Percentiles rank a stretch among this genome's conserved stretches.
These are phyloP conservation scores for Acanthamoeba rhysodes DNA, from an alignment of 208 protist species.

Conservation along the genomic window DNA sequence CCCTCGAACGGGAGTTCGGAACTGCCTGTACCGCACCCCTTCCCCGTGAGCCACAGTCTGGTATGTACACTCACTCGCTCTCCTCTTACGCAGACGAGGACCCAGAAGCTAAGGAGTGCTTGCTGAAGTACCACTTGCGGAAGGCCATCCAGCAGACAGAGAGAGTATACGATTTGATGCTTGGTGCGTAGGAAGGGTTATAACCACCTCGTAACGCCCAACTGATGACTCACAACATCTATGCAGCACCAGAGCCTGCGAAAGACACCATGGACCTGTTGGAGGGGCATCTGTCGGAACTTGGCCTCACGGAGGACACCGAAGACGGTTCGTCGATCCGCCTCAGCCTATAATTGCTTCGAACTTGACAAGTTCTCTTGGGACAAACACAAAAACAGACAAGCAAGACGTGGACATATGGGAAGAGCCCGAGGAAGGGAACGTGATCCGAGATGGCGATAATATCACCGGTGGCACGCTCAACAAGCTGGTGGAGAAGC, in stretches of 20 bases:
- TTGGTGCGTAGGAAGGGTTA: not conserved
- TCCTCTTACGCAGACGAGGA: not conserved
- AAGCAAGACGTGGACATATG: slow-evolving; percentile 69
- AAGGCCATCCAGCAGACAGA: not conserved
- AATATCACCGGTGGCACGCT: slow-evolving; percentile 56
- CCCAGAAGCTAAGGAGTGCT: not conserved
- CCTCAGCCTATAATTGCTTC: not conserved
- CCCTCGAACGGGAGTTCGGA: slow-evolving; percentile 12
- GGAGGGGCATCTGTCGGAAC: not conserved
- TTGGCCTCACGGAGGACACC: slow-evolving; percentile 15
- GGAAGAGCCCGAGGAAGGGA: slow-evolving; percentile 59
- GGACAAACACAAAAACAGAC: not conserved
- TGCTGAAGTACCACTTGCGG: not conserved
- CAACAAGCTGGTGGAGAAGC: slow-evolving; percentile 72
- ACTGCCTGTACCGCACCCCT: not conserved
- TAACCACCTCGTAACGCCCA: too few relatives aligned
- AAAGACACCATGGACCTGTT: not conserved
- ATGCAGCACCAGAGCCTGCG: not conserved
- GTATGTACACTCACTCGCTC: too few relatives aligned
- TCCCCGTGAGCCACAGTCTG: too few relatives aligned
- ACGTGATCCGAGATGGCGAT: slow-evolving; percentile 10
- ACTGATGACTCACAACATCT: not conserved
- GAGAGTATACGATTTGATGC: not conserved
- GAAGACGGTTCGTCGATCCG: not conserved
- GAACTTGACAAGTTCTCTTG: not conserved